Evolutionary conservation across 2,329 filamentous ascomycete species (phyloP).

Genomic region (Colletotrichum tanaceti): DNA sequence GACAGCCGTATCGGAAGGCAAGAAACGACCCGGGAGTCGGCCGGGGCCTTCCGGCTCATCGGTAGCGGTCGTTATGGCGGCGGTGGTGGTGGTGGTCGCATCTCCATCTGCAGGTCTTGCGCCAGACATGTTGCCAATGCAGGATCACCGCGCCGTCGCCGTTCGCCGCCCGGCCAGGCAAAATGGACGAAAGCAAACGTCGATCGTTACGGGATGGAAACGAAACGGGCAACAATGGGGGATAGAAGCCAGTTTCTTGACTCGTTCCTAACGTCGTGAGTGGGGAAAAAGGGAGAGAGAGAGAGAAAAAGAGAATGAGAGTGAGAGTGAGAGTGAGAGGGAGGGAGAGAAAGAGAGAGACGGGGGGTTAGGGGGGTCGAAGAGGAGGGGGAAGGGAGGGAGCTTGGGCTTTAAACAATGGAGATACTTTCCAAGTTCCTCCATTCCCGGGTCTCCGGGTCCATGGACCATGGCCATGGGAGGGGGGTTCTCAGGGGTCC

Average conservation of each 20-base stretch:
- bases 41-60: background rate
- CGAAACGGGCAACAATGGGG: too few relatives aligned
- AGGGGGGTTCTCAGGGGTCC: too few relatives aligned
- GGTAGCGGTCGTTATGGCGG: background rate
- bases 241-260: too few relatives aligned
- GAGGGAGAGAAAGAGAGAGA: background rate
- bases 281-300: background rate
- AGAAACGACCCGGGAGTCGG: background rate
- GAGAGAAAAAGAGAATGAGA: background rate
- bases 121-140: background rate
- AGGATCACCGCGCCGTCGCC: background rate
- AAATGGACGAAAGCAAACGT: background rate
- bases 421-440: too few relatives aligned
- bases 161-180: background rate
- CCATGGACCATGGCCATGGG: too few relatives aligned
- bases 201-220: background rate
- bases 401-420: slow-evolving; percentile 1
- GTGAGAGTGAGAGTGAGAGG: too few relatives aligned
- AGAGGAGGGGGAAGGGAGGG: background rate
- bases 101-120: slow-evolving; percentile 2
- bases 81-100: background rate
- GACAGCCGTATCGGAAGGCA: background rate
- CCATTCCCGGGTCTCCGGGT: too few relatives aligned
- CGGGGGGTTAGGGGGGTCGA: background rate
- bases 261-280: too few relatives aligned